Conservation (phyloP, 1,139 yeast species). For the Nakaseomyces bracarensis region DNA sequence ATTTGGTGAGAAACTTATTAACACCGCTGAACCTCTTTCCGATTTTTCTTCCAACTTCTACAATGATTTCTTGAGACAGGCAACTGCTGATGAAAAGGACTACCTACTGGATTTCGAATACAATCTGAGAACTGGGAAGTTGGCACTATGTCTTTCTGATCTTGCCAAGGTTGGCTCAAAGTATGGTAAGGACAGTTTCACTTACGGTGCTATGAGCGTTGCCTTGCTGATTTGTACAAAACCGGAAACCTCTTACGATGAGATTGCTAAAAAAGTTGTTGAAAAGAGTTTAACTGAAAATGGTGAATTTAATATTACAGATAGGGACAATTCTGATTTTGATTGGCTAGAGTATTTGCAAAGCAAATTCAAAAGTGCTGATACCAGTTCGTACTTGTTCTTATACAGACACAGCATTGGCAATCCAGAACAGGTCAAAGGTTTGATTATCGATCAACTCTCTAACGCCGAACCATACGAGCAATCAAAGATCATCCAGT, state of each 20-base stretch:
- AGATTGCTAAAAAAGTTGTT: conserved; percentile 33
- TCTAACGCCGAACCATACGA: conserved; percentile 23
- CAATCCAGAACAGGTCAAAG: conserved; percentile 14
- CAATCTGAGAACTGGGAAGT: conserved; percentile 38
- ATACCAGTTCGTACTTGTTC: conserved; percentile 19
- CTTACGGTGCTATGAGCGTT: conserved; percentile 26
- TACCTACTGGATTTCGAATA: conserved; percentile 39
- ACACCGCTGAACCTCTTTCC: conserved; percentile 35
- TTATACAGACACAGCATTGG: conserved; percentile 15
- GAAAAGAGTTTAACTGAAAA: conserved; percentile 32
- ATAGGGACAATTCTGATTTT: conserved; percentile 17
- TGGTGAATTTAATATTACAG: conserved; percentile 19
- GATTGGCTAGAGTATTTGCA: conserved; percentile 22
- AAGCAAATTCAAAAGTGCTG: conserved; percentile 12
- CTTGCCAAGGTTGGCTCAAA: conserved; percentile 31
- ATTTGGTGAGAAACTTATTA: conserved; percentile 36
- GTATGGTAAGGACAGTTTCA: conserved; percentile 15
- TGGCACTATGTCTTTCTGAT: conserved; percentile 40
- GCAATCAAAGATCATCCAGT: conserved; percentile 24
- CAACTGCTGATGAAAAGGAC: conserved; percentile 29
- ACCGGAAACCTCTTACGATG: conserved; percentile 20
- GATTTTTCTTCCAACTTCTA: conserved; percentile 35
- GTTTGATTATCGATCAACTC: conserved; percentile 19
- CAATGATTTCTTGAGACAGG: conserved; percentile 32
- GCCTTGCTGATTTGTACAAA: conserved; percentile 21